Evolutionary conservation across 164 flowering plant genomes (phyloP), one percentile per base, ranked within the genome.

Genomic region (Buxus sempervirens): DNA sequence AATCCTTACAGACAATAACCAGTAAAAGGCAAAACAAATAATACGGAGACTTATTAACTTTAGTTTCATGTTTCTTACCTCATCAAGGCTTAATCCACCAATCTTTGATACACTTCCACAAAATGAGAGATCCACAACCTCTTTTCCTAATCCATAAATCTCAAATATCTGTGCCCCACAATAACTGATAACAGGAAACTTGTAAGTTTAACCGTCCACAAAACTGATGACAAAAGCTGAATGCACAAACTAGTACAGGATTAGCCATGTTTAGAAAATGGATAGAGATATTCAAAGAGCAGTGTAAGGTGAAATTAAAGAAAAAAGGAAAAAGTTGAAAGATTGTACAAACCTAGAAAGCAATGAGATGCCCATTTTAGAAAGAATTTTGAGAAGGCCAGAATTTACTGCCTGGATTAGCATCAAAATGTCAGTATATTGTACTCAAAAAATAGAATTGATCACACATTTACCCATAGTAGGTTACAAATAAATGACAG

Each of bases 91-190:
- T 69, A 93, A 77, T 70, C 99, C 99, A 76, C 96, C 97, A 75
- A 91, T 84, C 1, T 75, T 88, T 58, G 99, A 93, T 19, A 82
- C 81, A 78, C 99, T 96, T 63, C 99, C 99, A 73, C 85, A 78
- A 73, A 96, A 96, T 70, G 97, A 88, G 69, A 87, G 79, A 82
- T 91, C 97, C 63, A 96, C 90, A 72, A 93, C 76, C 41, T 96
- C 98, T 75, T 84, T 79, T 67, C 96, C 99, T 18, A 96, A 76
- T 55, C 99, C 99, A 77, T 92, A 96, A 42, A 96, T 81, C 84
- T 96, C 99, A 85, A 96, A 96, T 79, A 96, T 96, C 72, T 96
- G 99, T 55, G 99, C 99, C 58, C 99, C 99, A 75, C 99, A 93
- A 62, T 96, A 96, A 81, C 99, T 96, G 76, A 49, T 76, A 4